Evolutionary conservation across 306 rosid species (phyloP).

Genomic region (Rosa chinensis): DNA sequence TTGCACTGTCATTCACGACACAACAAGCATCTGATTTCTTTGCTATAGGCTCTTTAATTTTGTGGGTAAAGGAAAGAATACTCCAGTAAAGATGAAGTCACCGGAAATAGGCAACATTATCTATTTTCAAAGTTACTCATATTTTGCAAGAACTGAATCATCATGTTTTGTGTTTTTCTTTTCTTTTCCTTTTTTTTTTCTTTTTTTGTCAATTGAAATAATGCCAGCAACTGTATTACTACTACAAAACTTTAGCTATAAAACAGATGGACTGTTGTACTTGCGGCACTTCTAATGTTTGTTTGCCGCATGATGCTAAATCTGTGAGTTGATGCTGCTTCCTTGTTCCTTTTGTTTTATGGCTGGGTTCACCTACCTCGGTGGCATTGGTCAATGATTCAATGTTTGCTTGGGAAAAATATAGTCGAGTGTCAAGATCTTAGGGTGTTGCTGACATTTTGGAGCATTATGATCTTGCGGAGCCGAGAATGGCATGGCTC

Average conservation of each 20-base stretch:
- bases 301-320: too few species aligned
- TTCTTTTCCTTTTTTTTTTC: too few species aligned
- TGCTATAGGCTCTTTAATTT: too few species aligned
- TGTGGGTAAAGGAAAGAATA: background rate
- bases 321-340: background rate
- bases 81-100: background rate
- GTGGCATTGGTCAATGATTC: too few species aligned
- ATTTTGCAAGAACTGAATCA: background rate
- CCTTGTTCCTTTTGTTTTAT: too few species aligned
- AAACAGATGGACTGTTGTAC: background rate
- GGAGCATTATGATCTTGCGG: too few species aligned
- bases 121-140: background rate
- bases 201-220: background rate
- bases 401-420: too few species aligned
- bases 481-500: too few species aligned
- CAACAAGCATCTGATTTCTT: background rate
- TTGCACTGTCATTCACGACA: background rate
- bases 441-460: too few species aligned
- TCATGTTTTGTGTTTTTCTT: background rate
- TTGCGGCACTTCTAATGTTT: background rate
- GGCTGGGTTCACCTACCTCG: background rate
- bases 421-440: too few species aligned
- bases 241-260: background rate
- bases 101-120: background rate
- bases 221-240: background rate